Base-by-base conservation (phyloP, 331 rosid genomes). In the Pyracantha coccinea region DNA sequence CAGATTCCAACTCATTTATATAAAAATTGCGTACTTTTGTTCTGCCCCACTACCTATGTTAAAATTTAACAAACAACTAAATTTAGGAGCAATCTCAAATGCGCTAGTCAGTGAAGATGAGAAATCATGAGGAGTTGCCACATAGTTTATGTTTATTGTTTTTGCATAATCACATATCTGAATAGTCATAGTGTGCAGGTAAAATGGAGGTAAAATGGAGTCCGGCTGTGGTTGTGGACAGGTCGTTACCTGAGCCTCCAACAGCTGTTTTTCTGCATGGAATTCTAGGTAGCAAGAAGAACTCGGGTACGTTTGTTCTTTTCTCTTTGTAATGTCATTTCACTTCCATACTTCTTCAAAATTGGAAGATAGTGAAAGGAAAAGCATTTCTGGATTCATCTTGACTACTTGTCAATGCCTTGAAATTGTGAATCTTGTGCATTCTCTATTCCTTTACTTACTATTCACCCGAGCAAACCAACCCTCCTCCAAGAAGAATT, bases 181-280 rank as follows among this genome's bases (percentile, higher is more conserved):
- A 44, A 61, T 33, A 32, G 35, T 75, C 62, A 9, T 27, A 14
- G 54, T 54, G n/a, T 84, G 76, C 83, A 91, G 97, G 96, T 94
- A 73, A 90, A 88, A 67, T 94, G 97, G 98, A 91, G 97, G 96
- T 94, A 73, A 90, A 88, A 67, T 94, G 97, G 98, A 90, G 94
- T 83, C 84, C 93, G 73, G 88, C 84, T 23, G 62, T 76, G 91
- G 88, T 86, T 23, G 58, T 76, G 90, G 96, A 88, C 63, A 82
- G 71, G 64, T 79, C 90, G 68, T 27, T 81, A 38, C 90, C 92
- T 35, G 97, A 87, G 55, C 89, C 98, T 54, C 96, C 97, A 61
- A 94, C 98, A 24, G 98, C 97, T 77, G 93, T 94, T 80, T 88
- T 94, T 75, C 86, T 91, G 55, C 97, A 91, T 81, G 98, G 98